These are phyloP conservation scores for Malus asiatica DNA, from an alignment of 306 rosid genomes.

Conservation along the genomic window DNA sequence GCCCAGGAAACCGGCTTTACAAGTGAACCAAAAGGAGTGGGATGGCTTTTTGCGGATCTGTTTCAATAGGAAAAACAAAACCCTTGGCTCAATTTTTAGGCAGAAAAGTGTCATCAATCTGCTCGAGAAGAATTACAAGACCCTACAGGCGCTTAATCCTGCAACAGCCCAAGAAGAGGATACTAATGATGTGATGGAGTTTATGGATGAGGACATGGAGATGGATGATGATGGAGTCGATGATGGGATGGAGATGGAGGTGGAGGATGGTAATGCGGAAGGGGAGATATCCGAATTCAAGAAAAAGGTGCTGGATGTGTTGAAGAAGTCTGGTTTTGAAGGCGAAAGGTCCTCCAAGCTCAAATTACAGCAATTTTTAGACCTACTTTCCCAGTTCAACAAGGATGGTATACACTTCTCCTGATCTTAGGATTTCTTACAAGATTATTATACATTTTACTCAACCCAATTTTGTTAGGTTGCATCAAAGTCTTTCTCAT, in stretches of 20 bases:
- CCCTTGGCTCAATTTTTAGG: constrained; percentile 82
- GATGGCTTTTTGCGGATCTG: constrained; percentile 81
- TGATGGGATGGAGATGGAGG: constrained; percentile 63
- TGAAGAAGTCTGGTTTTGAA: constrained; percentile 78
- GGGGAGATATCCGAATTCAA: constrained; percentile 74
- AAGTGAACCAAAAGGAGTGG: constrained; percentile 83
- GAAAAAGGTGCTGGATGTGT: constrained; percentile 55
- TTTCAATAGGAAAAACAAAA: constrained; percentile 86
- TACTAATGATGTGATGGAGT: constrained; percentile 21
- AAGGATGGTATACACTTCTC: constrained; percentile 76
- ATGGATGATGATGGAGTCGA: constrained; percentile 46
- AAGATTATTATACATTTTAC: background rate
- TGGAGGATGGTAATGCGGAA: constrained; percentile 47
- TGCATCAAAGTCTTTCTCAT: background rate
- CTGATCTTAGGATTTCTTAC: constrained; percentile 19
- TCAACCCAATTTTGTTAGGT: constrained; percentile 11
- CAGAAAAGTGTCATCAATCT: constrained; percentile 67
- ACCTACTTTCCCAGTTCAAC: constrained; percentile 70
- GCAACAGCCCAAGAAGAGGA: constrained; percentile 40
- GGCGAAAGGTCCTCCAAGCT: constrained; percentile 88
- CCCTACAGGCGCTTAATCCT: constrained; percentile 48
- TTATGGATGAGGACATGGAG: constrained; percentile 43
- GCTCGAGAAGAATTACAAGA: constrained; percentile 82
- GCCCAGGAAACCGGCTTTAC: constrained; percentile 69
- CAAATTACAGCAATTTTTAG: constrained; percentile 63